Percentiles rank a stretch among this genome's conserved stretches.
Conservation (phyloP, 495 filamentous ascomycete species). For the Neurospora sp. region DNA sequence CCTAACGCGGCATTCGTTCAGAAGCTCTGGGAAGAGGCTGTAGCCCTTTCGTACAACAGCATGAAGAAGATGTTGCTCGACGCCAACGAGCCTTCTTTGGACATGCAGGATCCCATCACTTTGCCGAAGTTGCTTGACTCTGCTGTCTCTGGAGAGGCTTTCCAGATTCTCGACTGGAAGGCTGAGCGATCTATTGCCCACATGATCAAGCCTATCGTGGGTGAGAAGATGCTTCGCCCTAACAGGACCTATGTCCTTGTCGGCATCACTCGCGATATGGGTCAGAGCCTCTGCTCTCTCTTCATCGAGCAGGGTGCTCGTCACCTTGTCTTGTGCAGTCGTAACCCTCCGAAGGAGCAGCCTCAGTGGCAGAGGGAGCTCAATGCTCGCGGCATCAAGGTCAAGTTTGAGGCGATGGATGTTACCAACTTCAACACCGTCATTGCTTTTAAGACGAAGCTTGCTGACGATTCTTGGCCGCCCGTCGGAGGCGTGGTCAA, state of each 20-base stretch:
- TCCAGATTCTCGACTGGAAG: conserved; percentile 31
- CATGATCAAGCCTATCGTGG: conserved; percentile 8
- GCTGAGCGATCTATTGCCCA: conserved; percentile 16
- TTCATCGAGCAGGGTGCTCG: conserved; percentile 45
- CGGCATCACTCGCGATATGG: conserved; percentile 48
- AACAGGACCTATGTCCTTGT: conserved; percentile 47
- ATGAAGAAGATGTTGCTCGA: background rate
- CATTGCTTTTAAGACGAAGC: conserved; percentile 15
- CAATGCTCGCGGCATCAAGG: conserved; percentile 15
- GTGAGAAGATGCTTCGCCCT: conserved; percentile 16
- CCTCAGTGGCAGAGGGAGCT: conserved; percentile 35
- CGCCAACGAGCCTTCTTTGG: background rate
- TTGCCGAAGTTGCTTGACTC: conserved; percentile 15
- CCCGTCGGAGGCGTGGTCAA: conserved; percentile 40
- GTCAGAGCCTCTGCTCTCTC: conserved; percentile 47
- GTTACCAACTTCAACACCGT: conserved; percentile 23
- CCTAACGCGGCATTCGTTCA: background rate
- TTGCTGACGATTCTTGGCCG: conserved; percentile 15
- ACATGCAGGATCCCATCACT: background rate
- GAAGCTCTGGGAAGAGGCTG: conserved; percentile 14
- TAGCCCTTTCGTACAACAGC: conserved; percentile 9
- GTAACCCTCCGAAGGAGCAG: conserved; percentile 30
- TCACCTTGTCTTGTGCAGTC: conserved; percentile 46
- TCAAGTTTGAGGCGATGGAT: conserved; percentile 27
- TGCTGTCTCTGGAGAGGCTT: background rate